Conservation (phyloP, 192 early-diverging fungal species). For the Allomyces macrogynus region DNA sequence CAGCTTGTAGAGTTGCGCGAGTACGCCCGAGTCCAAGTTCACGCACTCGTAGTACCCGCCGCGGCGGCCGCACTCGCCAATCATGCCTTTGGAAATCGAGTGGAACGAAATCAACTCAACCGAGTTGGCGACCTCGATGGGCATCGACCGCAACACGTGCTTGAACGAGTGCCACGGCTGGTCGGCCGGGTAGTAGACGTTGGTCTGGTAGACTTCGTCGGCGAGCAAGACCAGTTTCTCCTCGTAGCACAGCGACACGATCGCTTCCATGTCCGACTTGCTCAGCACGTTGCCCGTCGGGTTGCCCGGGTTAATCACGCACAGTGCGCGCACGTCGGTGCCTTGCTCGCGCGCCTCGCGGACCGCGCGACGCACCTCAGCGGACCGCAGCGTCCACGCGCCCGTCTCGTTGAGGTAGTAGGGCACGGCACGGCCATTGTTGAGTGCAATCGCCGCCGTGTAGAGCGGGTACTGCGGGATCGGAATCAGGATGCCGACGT, state of each 20-base stretch:
- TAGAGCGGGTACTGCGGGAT: conserved; percentile 98
- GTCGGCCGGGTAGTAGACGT: conserved; percentile 57
- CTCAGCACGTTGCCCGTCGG: conserved; percentile 82
- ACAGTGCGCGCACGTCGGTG: conserved; percentile 76
- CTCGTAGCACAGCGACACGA: conserved; percentile 67
- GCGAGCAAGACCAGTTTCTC: conserved; percentile 73
- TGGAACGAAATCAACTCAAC: conserved; percentile 91
- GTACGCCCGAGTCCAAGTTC: conserved; percentile 47
- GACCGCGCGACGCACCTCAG: conserved; percentile 43
- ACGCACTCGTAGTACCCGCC: conserved; percentile 95
- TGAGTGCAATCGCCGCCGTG: conserved; percentile 70
- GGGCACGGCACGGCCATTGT: conserved; percentile 67
- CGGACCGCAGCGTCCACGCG: conserved; percentile 56
- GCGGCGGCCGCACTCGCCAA: conserved; percentile 93
- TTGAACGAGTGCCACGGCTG: conserved; percentile 93
- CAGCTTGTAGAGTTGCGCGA: conserved; percentile 83
- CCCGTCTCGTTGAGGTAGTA: conserved; percentile 80
- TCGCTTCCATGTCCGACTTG: conserved; percentile 66
- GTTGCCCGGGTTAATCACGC: conserved; percentile 97
- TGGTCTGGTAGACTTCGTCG: conserved; percentile 97
- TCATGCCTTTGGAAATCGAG: conserved; percentile 90
- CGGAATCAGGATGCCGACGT: conserved; percentile 94
- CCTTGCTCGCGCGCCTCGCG: conserved; percentile 40
- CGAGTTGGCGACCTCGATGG: conserved; percentile 29
- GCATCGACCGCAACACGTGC: conserved; percentile 69